Evolutionary conservation across 148 eudicot species (phyloP).

Genomic region (Fallopia convolvulus): DNA sequence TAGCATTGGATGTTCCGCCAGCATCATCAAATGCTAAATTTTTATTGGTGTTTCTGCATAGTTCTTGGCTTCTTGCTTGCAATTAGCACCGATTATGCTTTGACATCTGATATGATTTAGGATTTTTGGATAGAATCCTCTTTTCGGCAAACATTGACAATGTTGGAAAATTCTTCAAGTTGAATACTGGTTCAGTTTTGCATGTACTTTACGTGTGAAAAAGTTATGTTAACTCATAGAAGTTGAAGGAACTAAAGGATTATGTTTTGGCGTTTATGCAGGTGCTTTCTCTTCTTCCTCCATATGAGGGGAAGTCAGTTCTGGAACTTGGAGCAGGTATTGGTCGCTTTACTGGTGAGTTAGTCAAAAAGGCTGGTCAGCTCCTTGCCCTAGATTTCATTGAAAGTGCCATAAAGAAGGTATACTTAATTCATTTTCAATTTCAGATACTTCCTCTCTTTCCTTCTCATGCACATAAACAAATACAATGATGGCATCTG

Average conservation of each 20-base stretch:
- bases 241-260: not conserved
- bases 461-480: not conserved
- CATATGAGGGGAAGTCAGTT: slow-evolving; percentile 76
- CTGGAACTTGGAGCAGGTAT: slow-evolving; percentile 98
- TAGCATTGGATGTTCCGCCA: not conserved
- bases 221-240: not conserved
- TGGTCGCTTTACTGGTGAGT: slow-evolving; percentile 95
- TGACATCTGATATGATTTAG: not conserved
- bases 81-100: not conserved
- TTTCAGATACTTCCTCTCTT: not conserved
- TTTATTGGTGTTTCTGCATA: not conserved
- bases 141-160: not conserved
- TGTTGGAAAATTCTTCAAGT: not conserved
- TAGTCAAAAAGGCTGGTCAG: slow-evolving; percentile 72
- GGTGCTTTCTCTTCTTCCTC: slow-evolving; percentile 86
- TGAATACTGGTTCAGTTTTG: not conserved
- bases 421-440: slow-evolving; percentile 15
- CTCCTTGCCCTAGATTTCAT: slow-evolving; percentile 86
- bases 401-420: slow-evolving; percentile 89
- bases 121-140: not conserved
- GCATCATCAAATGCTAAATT: not conserved
- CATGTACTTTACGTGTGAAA: not conserved
- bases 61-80: not conserved
- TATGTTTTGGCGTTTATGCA: slow-evolving; percentile 10
- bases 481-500: not conserved